Evolutionary conservation across 331 rosid species (phyloP), one percentile per base, ranked within the genome.

Genomic region (Malus hybrid): DNA sequence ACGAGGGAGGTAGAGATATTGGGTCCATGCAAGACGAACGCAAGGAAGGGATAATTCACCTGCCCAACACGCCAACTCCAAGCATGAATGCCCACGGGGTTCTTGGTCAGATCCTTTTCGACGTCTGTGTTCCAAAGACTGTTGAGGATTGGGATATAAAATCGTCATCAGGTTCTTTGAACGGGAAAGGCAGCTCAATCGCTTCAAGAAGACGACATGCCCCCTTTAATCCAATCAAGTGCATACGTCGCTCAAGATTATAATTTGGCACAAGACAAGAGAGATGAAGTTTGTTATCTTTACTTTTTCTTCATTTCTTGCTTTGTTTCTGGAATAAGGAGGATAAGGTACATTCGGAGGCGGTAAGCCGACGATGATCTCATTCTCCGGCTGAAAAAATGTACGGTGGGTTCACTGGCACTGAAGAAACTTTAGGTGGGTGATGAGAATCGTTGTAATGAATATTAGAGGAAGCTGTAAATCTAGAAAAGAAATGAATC

Each of bases 101-200:
- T 81, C 96, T 92, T 13, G 89, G 98, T 81, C 97, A 95, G 86
- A 73, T 89, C 71, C 82, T 95, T 57, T 95, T 90, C 64, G 97
- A 89, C 32, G 85, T 88, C n/a, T 95, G 98, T 73, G 91, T 90
- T 77, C 97, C 97, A 5, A 83, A 87, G 85, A 87, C 84, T 9
- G 89, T 95, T 15, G 97, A 95, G 70, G 90, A 79, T 78, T 95
- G 99, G 99, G 97, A 90, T 77, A 46, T 92, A 76, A 78, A 81
- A 66, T 60, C 74, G 10, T 80, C 89, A 5, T 64, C 48, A 5
- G 86, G 79, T 78, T 80, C 87, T 53, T 82, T 71, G 34, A 85
- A 70, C 74, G 80, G 82, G 24, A 85, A 77, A 56, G 79, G 82
- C 63, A 77, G 78, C 29, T 71, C 73, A 10, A 67, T 81, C 57